A percentile compares a stretch with the other conserved stretches of the same genome.
These are phyloP conservation scores for Pyrus bretschneideri DNA, from an alignment of 306 rosid genomes.

Conservation along the genomic window DNA sequence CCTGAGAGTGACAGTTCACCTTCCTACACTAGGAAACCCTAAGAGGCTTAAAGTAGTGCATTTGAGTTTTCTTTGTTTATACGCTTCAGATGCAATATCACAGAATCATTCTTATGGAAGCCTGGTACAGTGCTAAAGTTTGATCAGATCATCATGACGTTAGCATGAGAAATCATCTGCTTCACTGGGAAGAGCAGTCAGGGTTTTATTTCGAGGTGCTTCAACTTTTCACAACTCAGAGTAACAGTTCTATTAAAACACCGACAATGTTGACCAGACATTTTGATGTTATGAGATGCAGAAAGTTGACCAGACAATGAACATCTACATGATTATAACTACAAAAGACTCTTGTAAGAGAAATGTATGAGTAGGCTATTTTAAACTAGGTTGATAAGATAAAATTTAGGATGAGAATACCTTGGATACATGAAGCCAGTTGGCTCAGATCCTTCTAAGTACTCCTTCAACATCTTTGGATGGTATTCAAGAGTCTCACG, in stretches of 20 bases:
- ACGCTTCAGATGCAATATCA: background rate
- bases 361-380: background rate
- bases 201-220: background rate
- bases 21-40: background rate
- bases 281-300: background rate
- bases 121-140: background rate
- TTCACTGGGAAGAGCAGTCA: background rate
- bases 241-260: background rate
- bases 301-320: background rate
- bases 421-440: conserved; percentile 98
- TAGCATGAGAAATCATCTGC: background rate
- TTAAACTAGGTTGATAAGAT: background rate
- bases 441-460: conserved; percentile 91
- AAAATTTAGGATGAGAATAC: conserved; percentile 28
- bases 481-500: conserved; percentile 92
- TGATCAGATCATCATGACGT: background rate
- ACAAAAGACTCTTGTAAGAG: background rate
- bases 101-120: background rate
- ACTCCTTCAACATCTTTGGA: conserved; percentile 94
- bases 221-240: background rate
- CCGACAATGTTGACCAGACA: background rate
- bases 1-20: background rate
- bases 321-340: background rate
- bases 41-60: background rate
- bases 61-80: background rate